Percentiles rank a stretch among this genome's conserved stretches.
These are phyloP conservation scores for Cucurbitaria berberidis DNA, from an alignment of 2,329 filamentous ascomycete genomes.

Conservation along the genomic window DNA sequence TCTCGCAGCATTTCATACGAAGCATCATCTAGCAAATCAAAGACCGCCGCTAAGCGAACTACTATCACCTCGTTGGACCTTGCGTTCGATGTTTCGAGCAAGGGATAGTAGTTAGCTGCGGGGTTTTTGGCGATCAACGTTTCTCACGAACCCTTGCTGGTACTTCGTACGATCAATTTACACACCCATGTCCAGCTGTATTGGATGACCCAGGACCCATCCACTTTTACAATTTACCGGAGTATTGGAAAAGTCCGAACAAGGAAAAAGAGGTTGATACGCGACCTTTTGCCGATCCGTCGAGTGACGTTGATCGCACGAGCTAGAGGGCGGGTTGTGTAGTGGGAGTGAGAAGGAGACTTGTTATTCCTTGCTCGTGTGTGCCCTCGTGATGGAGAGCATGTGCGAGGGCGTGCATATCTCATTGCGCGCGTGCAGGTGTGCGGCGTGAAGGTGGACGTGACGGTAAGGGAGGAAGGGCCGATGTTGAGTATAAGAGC, in stretches of 20 bases:
- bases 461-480: neutral
- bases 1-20: no score
- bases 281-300: slow-evolving; percentile 10
- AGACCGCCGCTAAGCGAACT: no score
- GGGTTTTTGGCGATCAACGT: neutral
- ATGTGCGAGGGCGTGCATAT: neutral
- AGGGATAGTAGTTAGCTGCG: neutral
- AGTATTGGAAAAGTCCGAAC: slow-evolving; percentile 19
- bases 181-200: slow-evolving; percentile 6
- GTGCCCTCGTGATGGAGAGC: neutral
- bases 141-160: neutral
- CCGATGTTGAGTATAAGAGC: neutral
- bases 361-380: neutral
- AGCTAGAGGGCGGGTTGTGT: neutral
- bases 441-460: neutral
- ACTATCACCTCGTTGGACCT: neutral
- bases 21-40: no score
- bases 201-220: slow-evolving; percentile 2
- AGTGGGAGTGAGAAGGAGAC: neutral
- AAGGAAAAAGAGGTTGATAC: slow-evolving; percentile 5
- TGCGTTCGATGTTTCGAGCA: neutral
- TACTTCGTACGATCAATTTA: slow-evolving; percentile 5
- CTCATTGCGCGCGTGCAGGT: neutral
- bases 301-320: slow-evolving; percentile 4
- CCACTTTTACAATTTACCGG: slow-evolving; percentile 12